phyloP scores from a whole-genome alignment of 257 asterid genomes.

The Primulina tabacum region DNA sequence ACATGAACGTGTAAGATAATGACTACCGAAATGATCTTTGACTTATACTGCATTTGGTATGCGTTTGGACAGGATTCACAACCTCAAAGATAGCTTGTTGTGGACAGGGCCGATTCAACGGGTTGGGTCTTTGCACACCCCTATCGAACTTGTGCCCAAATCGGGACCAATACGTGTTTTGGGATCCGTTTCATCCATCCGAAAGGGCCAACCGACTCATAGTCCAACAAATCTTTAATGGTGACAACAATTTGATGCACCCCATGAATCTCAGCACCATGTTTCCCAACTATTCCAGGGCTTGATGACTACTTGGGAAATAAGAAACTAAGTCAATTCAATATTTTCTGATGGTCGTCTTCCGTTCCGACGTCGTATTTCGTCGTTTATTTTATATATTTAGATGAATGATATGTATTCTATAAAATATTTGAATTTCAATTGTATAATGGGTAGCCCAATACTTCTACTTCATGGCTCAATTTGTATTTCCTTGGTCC shows the following conservation, averaged over 20 bases:
- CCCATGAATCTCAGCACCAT: constrained; percentile 85
- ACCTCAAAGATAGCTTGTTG: constrained; percentile 83
- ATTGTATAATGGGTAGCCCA: too few species aligned
- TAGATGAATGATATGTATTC: too few species aligned
- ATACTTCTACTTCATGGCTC: neutral
- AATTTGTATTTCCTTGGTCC: neutral
- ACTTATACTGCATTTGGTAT: neutral
- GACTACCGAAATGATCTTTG: neutral
- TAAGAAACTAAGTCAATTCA: neutral
- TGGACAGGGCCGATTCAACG: constrained; percentile 93
- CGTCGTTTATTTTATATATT: too few species aligned
- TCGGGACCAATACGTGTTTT: constrained; percentile 62
- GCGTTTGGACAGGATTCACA: constrained; percentile 46
- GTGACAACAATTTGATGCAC: constrained; percentile 56
- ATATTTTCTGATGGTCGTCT: too few species aligned
- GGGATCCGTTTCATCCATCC: constrained; percentile 89
- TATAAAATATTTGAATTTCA: neutral
- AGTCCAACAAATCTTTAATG: constrained; percentile 54
- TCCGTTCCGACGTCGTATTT: too few species aligned
- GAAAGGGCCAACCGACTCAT: constrained; percentile 76
- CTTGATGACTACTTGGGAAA: constrained; percentile 5
- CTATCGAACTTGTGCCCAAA: constrained; percentile 63
- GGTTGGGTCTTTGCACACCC: constrained; percentile 77
- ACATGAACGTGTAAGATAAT: too few species aligned
- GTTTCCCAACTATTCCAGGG: constrained; percentile 48